phyloP scores from a whole-genome alignment of 352 stramenopile species.

The Phytophthora colocasiae region DNA sequence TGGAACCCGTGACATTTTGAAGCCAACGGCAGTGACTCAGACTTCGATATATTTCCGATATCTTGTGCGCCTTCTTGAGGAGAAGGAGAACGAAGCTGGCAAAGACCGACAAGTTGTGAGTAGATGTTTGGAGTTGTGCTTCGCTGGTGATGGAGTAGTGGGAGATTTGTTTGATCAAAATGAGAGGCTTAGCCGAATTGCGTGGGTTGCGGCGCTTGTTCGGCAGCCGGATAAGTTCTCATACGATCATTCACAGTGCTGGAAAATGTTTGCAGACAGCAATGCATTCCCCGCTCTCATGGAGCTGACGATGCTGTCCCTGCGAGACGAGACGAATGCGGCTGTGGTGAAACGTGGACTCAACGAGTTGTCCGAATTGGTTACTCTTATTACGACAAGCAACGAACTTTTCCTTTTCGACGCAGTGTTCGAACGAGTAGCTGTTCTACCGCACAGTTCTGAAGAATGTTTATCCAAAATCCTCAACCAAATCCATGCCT shows the following conservation, averaged over 20 bases:
- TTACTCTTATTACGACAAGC: conserved; percentile 52
- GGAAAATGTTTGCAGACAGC: conserved; percentile 64
- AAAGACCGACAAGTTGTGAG: conserved; percentile 61
- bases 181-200: conserved; percentile 27
- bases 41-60: conserved; percentile 79
- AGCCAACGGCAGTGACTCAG: conserved; percentile 51
- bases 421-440: conserved; percentile 47
- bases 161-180: conserved; percentile 62
- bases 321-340: conserved; percentile 23
- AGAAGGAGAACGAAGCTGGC: conserved; percentile 47
- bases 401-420: conserved; percentile 52
- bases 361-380: conserved; percentile 50
- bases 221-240: conserved; percentile 49
- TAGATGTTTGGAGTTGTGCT: conserved; percentile 70
- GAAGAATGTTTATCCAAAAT: conserved; percentile 55
- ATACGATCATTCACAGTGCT: conserved; percentile 65
- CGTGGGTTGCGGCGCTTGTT: conserved; percentile 60
- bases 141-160: conserved; percentile 51
- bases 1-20: conserved; percentile 34
- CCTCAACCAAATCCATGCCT: conserved; percentile 56
- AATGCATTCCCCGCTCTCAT: conserved; percentile 53
- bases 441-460: conserved; percentile 31
- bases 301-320: conserved; percentile 57
- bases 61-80: conserved; percentile 69
- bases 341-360: conserved; percentile 31